Percentiles rank a stretch among this genome's conserved stretches.
phyloP scores from a whole-genome alignment of 1,284 basidiomycete genomes.

The Nidula niveotomentosa region DNA sequence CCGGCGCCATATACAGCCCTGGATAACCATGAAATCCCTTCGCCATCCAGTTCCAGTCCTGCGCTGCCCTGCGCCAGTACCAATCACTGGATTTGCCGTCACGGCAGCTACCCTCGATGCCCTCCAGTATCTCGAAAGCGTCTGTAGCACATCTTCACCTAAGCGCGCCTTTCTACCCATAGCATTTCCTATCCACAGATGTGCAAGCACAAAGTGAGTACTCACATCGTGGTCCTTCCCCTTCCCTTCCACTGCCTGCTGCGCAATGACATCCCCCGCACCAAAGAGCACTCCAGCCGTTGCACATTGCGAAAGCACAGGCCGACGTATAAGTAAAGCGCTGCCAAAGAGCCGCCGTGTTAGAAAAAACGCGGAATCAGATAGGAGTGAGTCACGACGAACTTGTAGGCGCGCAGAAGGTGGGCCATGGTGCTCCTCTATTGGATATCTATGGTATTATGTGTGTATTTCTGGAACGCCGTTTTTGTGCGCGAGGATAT shows the following conservation, averaged over 20 bases:
- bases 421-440: constrained; percentile 24
- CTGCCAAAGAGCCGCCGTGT: constrained; percentile 31
- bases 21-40: neutral
- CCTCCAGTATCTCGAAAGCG: neutral
- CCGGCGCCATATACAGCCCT: neutral
- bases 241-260: constrained; percentile 74
- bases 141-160: no score
- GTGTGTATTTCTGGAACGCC: no score
- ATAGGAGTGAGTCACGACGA: constrained; percentile 25
- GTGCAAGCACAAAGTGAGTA: constrained; percentile 9
- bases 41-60: neutral
- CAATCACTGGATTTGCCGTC: no score
- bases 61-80: no score
- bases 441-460: no score
- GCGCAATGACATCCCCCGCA: constrained; percentile 80
- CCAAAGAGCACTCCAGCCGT: constrained; percentile 74
- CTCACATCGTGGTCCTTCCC: constrained; percentile 69
- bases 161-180: no score
- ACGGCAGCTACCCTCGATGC: neutral
- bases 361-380: neutral
- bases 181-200: neutral
- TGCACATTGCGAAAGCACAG: constrained; percentile 60
- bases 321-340: constrained; percentile 59
- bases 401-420: constrained; percentile 54
- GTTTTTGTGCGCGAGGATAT: no score